Conservation (phyloP, 2,329 filamentous ascomycete genomes). For the Calcarisporium arbuscula region DNA sequence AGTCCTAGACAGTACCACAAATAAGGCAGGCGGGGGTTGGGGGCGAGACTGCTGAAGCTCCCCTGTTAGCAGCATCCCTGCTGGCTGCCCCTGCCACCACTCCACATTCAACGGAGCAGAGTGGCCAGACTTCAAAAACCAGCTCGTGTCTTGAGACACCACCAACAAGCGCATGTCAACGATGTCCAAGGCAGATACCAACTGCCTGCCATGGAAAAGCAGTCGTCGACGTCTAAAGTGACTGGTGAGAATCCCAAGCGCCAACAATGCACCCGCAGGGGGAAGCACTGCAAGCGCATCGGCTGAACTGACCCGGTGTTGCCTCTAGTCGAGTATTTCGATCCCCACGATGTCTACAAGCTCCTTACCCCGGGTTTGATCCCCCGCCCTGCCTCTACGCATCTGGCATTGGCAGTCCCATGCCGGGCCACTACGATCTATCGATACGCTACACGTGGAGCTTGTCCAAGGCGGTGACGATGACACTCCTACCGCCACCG, state of each 20-base stretch:
- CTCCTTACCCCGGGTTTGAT: slow-evolving; percentile 72
- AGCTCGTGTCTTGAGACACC: no score
- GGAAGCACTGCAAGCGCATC: no score
- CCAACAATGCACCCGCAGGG: background rate
- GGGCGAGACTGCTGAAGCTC: slow-evolving; percentile 6
- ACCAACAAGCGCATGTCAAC: no score
- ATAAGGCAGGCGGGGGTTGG: no score
- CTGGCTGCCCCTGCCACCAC: slow-evolving; percentile 4
- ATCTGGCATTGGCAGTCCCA: slow-evolving; percentile 98
- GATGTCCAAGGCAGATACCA: slow-evolving; percentile 21
- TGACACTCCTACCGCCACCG: slow-evolving; percentile 28
- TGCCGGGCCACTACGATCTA: slow-evolving; percentile 82
- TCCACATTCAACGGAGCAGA: slow-evolving; percentile 4
- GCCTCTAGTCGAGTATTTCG: slow-evolving; percentile 83
- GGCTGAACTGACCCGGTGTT: background rate
- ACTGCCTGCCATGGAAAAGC: slow-evolving; percentile 52
- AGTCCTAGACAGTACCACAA: no score
- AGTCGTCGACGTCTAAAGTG: slow-evolving; percentile 68
- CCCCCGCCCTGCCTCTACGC: slow-evolving; percentile 72
- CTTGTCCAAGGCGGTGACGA: slow-evolving; percentile 60
- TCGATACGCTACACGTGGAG: slow-evolving; percentile 86
- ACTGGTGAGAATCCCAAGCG: slow-evolving; percentile 47
- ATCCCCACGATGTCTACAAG: slow-evolving; percentile 83
- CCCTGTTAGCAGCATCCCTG: slow-evolving; percentile 6
- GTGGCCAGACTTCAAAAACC: no score